Base-by-base conservation (phyloP, 768 basidiomycete species). In the Boletus sp. region DNA sequence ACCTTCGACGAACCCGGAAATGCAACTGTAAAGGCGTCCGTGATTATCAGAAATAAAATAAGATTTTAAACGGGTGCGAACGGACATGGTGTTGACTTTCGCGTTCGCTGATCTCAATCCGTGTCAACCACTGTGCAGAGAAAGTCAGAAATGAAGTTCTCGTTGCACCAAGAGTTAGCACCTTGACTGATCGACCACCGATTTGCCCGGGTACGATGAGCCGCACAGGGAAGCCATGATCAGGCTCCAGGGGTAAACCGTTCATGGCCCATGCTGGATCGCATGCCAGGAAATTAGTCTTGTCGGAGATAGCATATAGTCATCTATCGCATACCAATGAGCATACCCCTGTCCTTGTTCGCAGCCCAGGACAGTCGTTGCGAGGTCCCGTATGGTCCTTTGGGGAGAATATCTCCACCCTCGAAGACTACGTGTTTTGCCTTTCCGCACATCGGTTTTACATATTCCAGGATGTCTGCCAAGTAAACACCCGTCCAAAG, bases 201-300 rank as follows among this genome's bases (percentile, higher is more conserved):
- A 87, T 85, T 53, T 84, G 80, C 5, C 82, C 82, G 0, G 86
- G 85, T 0, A 87, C 75, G 56, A 87, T 74, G 5, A 85, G 67
- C n/a, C 86, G 77, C n/a, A 87, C 63, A 1, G 86, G 86, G 60
- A 77, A 85, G 11, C 86, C 86, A 57, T 88, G 86, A 60, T 87
- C 85, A 6, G 84, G 83, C 46, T 79, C 77, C 8, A 87, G 67
- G 61, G 79, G 77, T 24, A 78, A 67, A 2, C 84, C 84, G 55
- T 86, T 86, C 84, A 86, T 85, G 14, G 75, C 78, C 82, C 83
- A 79, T 7, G 76, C 76, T 69, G 17, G 39, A 47, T 29, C 24
- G 20, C 0, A 4, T 8, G 17, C 40, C 42, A 24, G 24, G 24
- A 24, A 24, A 24, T 24, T 24, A 24, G 24, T 24, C 24, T 24